Evolutionary conservation across 73 alveolate species (phyloP), one percentile per base, ranked within the genome.

Genomic region (Urostyla sp.): DNA sequence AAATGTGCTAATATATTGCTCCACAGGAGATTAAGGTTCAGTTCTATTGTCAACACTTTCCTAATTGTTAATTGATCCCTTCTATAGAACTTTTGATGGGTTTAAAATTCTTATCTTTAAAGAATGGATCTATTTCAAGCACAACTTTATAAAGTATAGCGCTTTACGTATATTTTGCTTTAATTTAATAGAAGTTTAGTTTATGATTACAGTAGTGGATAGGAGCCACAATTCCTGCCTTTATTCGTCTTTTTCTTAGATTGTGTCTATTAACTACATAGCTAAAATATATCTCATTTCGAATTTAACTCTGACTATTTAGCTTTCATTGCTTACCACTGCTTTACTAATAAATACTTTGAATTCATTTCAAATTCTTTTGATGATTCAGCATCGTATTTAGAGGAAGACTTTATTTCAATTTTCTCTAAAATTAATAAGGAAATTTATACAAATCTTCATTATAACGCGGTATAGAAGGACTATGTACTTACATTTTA

Each of bases 11-110:
- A 95, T 96, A 54, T 98, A 96, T 87, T 96, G 99, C 75, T 63
- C 94, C 66, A 98, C 90, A 87, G 99, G 99, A 11, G 94, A 98
- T 97, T 98, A 93, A 91, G 91, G 99, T 67, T 95, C 99, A 1
- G 90, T 99, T 6, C 87, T 95, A 81, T 78, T 96, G 15, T 94
- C 92, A 1, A 51, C 97, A 49, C 74, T 95, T 16, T 88, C 96
- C 3, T 90, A 96, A 67, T 43, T 96, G 38, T 86, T 95, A 67
- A 67, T 96, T 36, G 99, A 96, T 63, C 98, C 98, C 0, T 92
- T 81, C 67, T 95, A 81, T 63, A 75, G 99, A 66, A 95, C 99
- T 0, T 83, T 96, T 58, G 92, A 89, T 75, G 99, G 99, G 24
- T 95, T 95, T 78, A 91, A 90, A 43, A 93, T 88, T 23, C 87